Conservation (phyloP, 2,329 filamentous ascomycete genomes). For the Aspergillus sp. region DNA sequence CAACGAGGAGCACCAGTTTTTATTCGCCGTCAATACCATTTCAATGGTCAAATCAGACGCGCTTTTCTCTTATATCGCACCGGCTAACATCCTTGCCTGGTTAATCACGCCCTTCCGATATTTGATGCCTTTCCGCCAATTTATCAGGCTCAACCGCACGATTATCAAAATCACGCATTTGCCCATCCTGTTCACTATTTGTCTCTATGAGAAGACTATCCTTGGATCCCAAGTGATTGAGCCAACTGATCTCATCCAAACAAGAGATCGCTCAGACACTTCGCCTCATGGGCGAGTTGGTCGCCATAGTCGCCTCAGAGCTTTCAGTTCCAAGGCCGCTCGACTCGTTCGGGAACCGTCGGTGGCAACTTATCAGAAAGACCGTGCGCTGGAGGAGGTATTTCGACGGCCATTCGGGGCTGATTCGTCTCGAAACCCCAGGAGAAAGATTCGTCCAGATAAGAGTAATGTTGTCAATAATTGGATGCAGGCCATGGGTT, state of each 20-base stretch:
- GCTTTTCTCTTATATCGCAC: slow-evolving; percentile 87
- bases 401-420: slow-evolving; percentile 69
- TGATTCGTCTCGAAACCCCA: slow-evolving; percentile 55
- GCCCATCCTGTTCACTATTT: slow-evolving; percentile 81
- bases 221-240: slow-evolving; percentile 73
- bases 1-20: slow-evolving; percentile 83
- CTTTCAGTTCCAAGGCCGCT: slow-evolving; percentile 66
- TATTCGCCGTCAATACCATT: slow-evolving; percentile 95
- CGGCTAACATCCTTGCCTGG: slow-evolving; percentile 89
- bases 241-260: slow-evolving; percentile 79
- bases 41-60: slow-evolving; percentile 99
- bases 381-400: slow-evolving; percentile 84
- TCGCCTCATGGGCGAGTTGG: slow-evolving; percentile 56
- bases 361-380: slow-evolving; percentile 82
- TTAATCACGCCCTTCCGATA: slow-evolving; percentile 77
- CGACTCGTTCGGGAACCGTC: slow-evolving; percentile 74
- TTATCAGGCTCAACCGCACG: slow-evolving; percentile 80
- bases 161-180: slow-evolving; percentile 90
- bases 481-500: slow-evolving; percentile 75
- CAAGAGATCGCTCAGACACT: slow-evolving; percentile 50
- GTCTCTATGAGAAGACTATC: slow-evolving; percentile 76
- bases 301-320: slow-evolving; percentile 50
- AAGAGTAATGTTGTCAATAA: slow-evolving; percentile 77
- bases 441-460: slow-evolving; percentile 57
- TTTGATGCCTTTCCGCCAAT: slow-evolving; percentile 71